Conservation (phyloP, 371 early-diverging fungal species). For the Mortierella sp. region DNA sequence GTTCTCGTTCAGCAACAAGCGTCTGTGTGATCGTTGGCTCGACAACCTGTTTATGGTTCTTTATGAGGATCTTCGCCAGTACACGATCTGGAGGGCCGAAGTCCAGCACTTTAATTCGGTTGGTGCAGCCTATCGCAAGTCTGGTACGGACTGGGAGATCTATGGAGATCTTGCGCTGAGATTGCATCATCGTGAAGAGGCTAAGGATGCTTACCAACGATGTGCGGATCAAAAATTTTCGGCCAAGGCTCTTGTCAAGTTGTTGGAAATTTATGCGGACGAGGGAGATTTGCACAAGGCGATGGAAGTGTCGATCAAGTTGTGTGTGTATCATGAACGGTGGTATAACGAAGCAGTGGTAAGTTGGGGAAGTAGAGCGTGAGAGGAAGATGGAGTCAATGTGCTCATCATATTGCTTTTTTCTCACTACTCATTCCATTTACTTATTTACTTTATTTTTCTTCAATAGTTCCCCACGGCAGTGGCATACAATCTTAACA, state of each 20-base stretch:
- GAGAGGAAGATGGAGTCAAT: not conserved
- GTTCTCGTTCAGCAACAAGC: constrained; percentile 87
- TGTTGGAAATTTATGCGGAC: constrained; percentile 85
- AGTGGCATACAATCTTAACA: constrained; percentile 83
- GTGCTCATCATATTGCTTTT: not conserved
- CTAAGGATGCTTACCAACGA: constrained; percentile 88
- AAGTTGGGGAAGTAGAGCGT: constrained; percentile 37
- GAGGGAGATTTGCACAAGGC: constrained; percentile 83
- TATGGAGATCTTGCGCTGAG: constrained; percentile 92
- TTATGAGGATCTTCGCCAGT: constrained; percentile 95
- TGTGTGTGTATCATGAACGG: constrained; percentile 82
- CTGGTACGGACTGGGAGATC: constrained; percentile 96
- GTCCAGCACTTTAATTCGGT: constrained; percentile 68
- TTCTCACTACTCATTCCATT: not conserved
- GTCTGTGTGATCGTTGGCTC: constrained; percentile 98
- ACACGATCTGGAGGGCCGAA: constrained; percentile 87
- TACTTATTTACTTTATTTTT: constrained; percentile 8
- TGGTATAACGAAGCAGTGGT: constrained; percentile 89
- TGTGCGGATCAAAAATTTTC: constrained; percentile 93
- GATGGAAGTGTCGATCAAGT: constrained; percentile 81
- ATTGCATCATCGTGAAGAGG: constrained; percentile 88
- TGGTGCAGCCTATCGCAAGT: constrained; percentile 78
- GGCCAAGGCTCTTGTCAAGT: constrained; percentile 83
- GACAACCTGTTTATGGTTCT: constrained; percentile 98
- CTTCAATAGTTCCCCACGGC: constrained; percentile 83